These are phyloP conservation scores for Phytophthora hybrid DNA, from an alignment of 352 stramenopile species.

Conservation along the genomic window DNA sequence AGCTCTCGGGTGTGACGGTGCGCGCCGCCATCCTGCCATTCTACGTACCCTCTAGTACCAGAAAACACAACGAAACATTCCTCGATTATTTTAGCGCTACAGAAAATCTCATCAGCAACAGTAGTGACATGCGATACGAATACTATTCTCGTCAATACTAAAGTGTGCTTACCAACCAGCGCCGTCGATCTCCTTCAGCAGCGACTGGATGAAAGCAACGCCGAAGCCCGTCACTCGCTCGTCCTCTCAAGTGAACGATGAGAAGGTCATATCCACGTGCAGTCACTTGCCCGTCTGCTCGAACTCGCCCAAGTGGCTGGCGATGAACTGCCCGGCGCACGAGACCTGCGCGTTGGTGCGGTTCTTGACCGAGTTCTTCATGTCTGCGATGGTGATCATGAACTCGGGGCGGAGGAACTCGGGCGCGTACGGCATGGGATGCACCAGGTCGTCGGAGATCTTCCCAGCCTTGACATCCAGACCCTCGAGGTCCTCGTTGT, in stretches of 20 bases:
- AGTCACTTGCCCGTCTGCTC: slow-evolving; percentile 91
- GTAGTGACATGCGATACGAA: too few species aligned
- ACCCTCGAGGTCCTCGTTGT: slow-evolving; percentile 90
- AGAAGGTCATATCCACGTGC: slow-evolving; percentile 97
- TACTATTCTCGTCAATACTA: too few species aligned
- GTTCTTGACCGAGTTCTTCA: too few species aligned
- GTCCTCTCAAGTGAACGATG: slow-evolving; percentile 73
- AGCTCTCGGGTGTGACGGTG: too few species aligned
- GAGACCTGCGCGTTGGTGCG: slow-evolving; percentile 92
- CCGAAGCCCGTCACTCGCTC: slow-evolving; percentile 94
- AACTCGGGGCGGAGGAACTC: slow-evolving; percentile 95
- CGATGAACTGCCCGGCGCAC: slow-evolving; percentile 97
- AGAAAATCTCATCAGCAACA: too few species aligned
- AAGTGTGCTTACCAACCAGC: slow-evolving; percentile 51
- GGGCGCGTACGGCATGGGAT: slow-evolving; percentile 93
- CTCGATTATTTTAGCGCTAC: too few species aligned
- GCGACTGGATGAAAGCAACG: slow-evolving; percentile 89
- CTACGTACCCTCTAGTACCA: too few species aligned
- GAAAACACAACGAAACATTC: too few species aligned
- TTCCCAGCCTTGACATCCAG: slow-evolving; percentile 87
- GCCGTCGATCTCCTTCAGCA: slow-evolving; percentile 66
- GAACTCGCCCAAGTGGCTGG: slow-evolving; percentile 90
- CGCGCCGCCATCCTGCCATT: too few species aligned
- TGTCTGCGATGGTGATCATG: slow-evolving; percentile 90
- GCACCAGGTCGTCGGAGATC: slow-evolving; percentile 91